These are phyloP conservation scores for Candida maris DNA, from an alignment of 805 yeast species.

Conservation along the genomic window DNA sequence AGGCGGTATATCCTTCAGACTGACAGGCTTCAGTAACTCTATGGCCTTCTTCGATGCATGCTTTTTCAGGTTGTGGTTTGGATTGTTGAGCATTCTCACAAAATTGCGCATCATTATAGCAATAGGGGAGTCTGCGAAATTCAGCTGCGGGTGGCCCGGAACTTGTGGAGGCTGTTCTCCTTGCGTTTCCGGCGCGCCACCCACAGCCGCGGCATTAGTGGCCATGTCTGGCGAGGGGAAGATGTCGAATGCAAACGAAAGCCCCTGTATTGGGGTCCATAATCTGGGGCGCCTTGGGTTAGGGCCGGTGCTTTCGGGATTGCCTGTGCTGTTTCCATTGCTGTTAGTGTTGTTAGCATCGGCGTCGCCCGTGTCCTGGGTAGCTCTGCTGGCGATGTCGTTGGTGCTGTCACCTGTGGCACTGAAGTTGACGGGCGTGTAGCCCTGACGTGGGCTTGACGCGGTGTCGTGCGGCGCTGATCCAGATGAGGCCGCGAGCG, in stretches of 20 bases:
- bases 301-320: neutral
- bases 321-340: neutral
- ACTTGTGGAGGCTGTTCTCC: neutral
- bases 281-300: constrained; percentile 1
- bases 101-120: constrained; percentile 20
- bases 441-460: no score
- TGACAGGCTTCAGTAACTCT: constrained; percentile 27
- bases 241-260: constrained; percentile 17
- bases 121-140: constrained; percentile 13
- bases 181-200: neutral
- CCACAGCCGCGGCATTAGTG: neutral
- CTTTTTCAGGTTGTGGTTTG: constrained; percentile 18
- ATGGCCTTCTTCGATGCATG: constrained; percentile 32
- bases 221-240: constrained; percentile 6
- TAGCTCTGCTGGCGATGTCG: neutral
- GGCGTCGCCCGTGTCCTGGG: neutral
- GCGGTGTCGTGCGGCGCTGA: no score
- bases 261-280: constrained; percentile 10
- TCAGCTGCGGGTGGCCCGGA: neutral
- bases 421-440: no score
- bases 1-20: constrained; percentile 26
- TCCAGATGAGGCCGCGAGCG: no score
- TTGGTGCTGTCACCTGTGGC: no score
- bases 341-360: neutral
- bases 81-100: constrained; percentile 15